Conservation (phyloP, 305 asterid genomes). For the Fraxinus xanthoxyloides region DNA sequence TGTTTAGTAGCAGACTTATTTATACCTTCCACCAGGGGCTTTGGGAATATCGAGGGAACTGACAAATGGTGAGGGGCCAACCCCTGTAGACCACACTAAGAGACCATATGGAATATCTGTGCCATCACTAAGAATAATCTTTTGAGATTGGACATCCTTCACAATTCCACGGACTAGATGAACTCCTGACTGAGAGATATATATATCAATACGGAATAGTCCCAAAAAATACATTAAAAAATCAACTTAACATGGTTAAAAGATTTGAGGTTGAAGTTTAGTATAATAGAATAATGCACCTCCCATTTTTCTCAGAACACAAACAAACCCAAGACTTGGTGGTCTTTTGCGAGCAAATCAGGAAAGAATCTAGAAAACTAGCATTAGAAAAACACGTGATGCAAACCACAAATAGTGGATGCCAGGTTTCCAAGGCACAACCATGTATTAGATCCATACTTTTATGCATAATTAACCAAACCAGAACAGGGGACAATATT, state of each 20-base stretch:
- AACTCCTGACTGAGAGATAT: slow-evolving; percentile 83
- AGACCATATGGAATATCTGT: slow-evolving; percentile 88
- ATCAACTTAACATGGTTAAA: slow-evolving; percentile 3
- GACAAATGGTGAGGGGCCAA: slow-evolving; percentile 87
- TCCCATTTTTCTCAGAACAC: neutral
- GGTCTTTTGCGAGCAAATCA: neutral
- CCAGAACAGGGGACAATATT: neutral
- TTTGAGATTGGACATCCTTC: slow-evolving; percentile 74
- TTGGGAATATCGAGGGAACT: slow-evolving; percentile 65
- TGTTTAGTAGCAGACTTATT: slow-evolving; percentile 6
- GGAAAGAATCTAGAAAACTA: neutral
- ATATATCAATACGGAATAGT: slow-evolving; percentile 31
- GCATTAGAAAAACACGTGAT: neutral
- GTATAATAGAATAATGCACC: neutral
- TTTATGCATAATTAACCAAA: neutral
- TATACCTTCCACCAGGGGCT: slow-evolving; percentile 84
- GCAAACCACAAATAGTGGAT: neutral
- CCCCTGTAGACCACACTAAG: slow-evolving; percentile 97
- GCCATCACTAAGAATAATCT: slow-evolving; percentile 72
- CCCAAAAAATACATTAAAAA: slow-evolving; percentile 12
- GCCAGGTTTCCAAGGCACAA: neutral
- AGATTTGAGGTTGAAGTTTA: slow-evolving; percentile 5
- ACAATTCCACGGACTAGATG: slow-evolving; percentile 82
- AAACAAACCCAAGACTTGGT: neutral
- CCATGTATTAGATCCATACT: neutral